Conservation (phyloP, 2,329 filamentous ascomycete species). For the Alternaria triticina region DNA sequence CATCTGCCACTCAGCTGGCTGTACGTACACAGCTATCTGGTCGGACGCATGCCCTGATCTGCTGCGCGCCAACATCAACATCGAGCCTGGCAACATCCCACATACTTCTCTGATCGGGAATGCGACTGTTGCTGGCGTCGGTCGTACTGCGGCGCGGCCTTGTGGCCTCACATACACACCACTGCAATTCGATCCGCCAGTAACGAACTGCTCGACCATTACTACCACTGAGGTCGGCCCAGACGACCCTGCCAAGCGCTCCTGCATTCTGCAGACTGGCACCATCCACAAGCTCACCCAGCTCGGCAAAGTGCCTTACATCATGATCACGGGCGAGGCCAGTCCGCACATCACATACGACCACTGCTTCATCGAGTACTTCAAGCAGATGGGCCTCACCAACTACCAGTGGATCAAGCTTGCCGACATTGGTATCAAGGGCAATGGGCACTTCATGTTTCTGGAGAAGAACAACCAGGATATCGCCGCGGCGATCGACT, state of each 20-base stretch:
- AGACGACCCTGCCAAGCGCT: slow-evolving; percentile 17
- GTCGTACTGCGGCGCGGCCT: slow-evolving; percentile 21
- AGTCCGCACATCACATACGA: slow-evolving; percentile 41
- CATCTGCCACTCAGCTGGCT: slow-evolving; percentile 27
- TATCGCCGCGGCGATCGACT: slow-evolving; percentile 43
- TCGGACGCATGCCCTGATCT: slow-evolving; percentile 29
- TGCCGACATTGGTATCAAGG: slow-evolving; percentile 53
- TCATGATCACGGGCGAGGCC: slow-evolving; percentile 40
- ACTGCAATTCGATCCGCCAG: slow-evolving; percentile 21
- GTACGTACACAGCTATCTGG: slow-evolving; percentile 28
- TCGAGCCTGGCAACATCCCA: slow-evolving; percentile 26
- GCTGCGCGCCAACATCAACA: slow-evolving; percentile 30
- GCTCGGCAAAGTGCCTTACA: slow-evolving; percentile 35
- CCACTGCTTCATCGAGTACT: slow-evolving; percentile 38
- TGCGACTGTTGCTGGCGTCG: slow-evolving; percentile 3
- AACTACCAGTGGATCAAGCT: slow-evolving; percentile 55
- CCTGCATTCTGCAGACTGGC: slow-evolving; percentile 22
- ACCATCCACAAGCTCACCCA: slow-evolving; percentile 26
- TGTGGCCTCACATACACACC: slow-evolving; percentile 29
- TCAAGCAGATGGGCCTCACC: slow-evolving; percentile 52
- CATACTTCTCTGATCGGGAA: slow-evolving; percentile 17
- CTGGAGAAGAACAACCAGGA: slow-evolving; percentile 60
- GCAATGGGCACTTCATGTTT: slow-evolving; percentile 64
- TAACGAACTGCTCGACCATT: slow-evolving; percentile 21
- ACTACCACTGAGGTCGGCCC: slow-evolving; percentile 19